These are phyloP conservation scores for Hypoxylon trugodes DNA, from an alignment of 495 filamentous ascomycete species.

Conservation along the genomic window DNA sequence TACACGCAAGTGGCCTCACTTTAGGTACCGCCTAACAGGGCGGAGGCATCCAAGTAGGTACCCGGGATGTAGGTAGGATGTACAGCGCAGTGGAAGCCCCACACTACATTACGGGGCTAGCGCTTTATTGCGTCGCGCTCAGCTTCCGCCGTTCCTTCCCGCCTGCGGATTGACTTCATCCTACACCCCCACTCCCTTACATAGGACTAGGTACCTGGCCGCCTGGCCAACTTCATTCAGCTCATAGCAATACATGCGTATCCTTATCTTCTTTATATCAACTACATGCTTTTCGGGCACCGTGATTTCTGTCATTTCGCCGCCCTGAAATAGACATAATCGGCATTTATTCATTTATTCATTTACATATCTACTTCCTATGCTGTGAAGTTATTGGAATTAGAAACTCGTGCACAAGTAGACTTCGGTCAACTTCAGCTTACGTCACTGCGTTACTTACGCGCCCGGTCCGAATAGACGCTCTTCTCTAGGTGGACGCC, in stretches of 20 bases:
- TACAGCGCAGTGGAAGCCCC: neutral
- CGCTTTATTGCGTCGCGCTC: neutral
- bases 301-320: neutral
- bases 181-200: no score
- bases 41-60: no score
- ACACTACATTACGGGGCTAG: neutral
- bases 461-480: neutral
- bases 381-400: constrained; percentile 5
- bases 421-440: constrained; percentile 6
- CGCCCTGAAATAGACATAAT: neutral
- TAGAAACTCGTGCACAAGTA: neutral
- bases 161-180: neutral
- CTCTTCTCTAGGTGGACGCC: neutral
- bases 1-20: no score
- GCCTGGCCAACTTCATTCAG: no score
- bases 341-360: neutral
- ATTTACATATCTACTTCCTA: neutral
- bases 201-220: no score
- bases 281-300: neutral
- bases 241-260: no score
- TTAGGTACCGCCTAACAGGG: no score
- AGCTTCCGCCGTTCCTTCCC: no score
- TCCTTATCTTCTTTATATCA: neutral
- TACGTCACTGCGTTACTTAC: constrained; percentile 24
- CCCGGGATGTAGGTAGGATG: no score